phyloP scores from a whole-genome alignment of 1,284 basidiomycete species.

The Sphagnurus paluster region DNA sequence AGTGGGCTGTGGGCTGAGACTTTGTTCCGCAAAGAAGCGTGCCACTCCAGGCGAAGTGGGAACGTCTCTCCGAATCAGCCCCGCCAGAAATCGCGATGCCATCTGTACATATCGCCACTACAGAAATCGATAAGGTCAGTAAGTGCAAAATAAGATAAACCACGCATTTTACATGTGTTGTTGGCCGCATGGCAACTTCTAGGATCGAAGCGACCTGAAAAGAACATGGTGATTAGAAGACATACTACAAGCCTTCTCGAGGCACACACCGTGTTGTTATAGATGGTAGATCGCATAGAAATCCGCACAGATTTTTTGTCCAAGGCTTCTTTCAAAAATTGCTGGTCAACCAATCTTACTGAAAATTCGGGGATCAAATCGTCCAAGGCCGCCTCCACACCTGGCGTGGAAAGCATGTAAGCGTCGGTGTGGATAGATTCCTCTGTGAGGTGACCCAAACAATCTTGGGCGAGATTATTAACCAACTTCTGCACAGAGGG shows the following conservation, averaged over 20 bases:
- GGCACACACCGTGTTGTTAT: constrained; percentile 49
- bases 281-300: constrained; percentile 42
- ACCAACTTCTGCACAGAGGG: constrained; percentile 92
- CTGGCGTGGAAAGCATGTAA: constrained; percentile 48
- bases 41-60: constrained; percentile 66
- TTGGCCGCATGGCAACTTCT: constrained; percentile 61
- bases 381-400: constrained; percentile 45
- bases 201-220: constrained; percentile 64
- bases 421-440: constrained; percentile 62
- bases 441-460: constrained; percentile 56
- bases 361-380: constrained; percentile 54
- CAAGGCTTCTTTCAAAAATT: constrained; percentile 44
- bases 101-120: constrained; percentile 92
- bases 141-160: constrained; percentile 1
- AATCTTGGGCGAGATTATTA: constrained; percentile 70
- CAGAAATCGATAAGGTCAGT: constrained; percentile 9
- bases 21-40: constrained; percentile 68
- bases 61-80: constrained; percentile 76
- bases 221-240: constrained; percentile 7
- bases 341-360: constrained; percentile 37
- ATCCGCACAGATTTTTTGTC: constrained; percentile 42
- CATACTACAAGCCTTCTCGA: not conserved
- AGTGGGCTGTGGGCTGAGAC: constrained; percentile 78
- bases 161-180: constrained; percentile 64
- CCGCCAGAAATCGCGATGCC: constrained; percentile 71